Evolutionary conservation across 78 protist genomes (phyloP), one percentile per base, ranked within the genome.

Genomic region (Dictyostelium purpureum): DNA sequence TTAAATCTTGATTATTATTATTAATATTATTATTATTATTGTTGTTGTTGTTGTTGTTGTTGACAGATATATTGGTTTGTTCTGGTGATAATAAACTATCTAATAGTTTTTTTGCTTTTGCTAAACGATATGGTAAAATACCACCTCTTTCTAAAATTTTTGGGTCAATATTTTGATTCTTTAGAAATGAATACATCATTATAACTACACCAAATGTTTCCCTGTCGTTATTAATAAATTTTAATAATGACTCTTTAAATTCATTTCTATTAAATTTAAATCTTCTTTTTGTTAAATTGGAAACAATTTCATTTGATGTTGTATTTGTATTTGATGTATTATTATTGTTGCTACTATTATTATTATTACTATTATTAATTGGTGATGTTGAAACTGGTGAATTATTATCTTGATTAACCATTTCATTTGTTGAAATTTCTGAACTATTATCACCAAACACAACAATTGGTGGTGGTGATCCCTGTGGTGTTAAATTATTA

Each of bases 141-240:
- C 95, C 95, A 42, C 88, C 82, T 10, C 24, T 57, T 33, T 90
- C 95, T n/a, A 90, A 40, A 21, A 90, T 73, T 65, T 69, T 79
- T 2, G 31, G 37, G 10, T 90, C 89, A 54, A 90, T 73, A 40
- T 35, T n/a, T 37, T 67, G n/a, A 43, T 73, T 80, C 24, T 89
- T 89, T 71, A 89, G 45, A 43, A 76, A 66, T 61, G 89, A 59
- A 33, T 59, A 78, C 9, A 71, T 65, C 81, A 80, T 57, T n/a
- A 63, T 21, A 0, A 85, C 91, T 47, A 85, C 73, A 59, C 91
- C 91, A 51, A 85, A 85, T 24, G 91, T 85, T 69, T 85, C 91
- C 24, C 91, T 35, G n/a, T 85, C 91, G 12, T 61, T 71, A 1
- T 38, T 10, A 21, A 85, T 70, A 26, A 85, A 59, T 11, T 73